phyloP scores from a whole-genome alignment of 2,329 filamentous ascomycete genomes.

The Clonostachys rosea region DNA sequence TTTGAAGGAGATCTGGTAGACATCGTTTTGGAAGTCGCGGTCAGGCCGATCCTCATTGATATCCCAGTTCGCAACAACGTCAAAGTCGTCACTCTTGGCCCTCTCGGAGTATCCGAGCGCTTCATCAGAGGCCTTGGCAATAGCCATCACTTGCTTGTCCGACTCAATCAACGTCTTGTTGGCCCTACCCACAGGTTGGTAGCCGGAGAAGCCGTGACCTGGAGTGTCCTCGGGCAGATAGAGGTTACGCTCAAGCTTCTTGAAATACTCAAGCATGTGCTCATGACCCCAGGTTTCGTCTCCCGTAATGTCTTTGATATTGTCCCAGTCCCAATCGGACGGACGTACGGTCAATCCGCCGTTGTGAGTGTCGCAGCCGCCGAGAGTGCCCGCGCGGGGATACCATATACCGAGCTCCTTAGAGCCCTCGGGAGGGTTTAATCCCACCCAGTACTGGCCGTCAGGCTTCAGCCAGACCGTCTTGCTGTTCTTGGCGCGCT shows the following conservation, averaged over 20 bases:
- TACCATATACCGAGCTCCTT: conserved; percentile 19
- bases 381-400: conserved; percentile 15
- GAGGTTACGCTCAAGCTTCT: conserved; percentile 37
- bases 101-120: conserved; percentile 5
- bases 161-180: conserved; percentile 5
- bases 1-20: conserved; percentile 53
- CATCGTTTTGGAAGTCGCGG: conserved; percentile 17
- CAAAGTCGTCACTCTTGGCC: conserved; percentile 13
- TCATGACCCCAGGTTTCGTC: conserved; percentile 41
- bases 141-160: conserved; percentile 14
- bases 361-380: conserved; percentile 26
- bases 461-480: conserved; percentile 7
- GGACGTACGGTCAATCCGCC: conserved; percentile 41
- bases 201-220: conserved; percentile 46
- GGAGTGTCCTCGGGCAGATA: conserved; percentile 28
- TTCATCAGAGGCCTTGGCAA: conserved; percentile 12
- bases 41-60: conserved; percentile 15
- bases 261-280: conserved; percentile 44
- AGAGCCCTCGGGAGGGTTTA: conserved; percentile 8
- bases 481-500: conserved; percentile 6
- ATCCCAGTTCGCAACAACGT: conserved; percentile 15
- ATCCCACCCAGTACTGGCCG: conserved; percentile 7
- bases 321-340: conserved; percentile 41
- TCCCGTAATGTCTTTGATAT: conserved; percentile 41
- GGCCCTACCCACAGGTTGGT: conserved; percentile 15